Evolutionary conservation across 306 rosid species (phyloP).

Genomic region (peach (Prunus persica)): Prunus_persica_NCBIv2 NC_034010.1:19521501-19522000

Average conservation of each 20-base stretch:
- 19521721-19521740: not conserved
- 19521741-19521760: conserved; percentile 7
- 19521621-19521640: conserved; percentile 81
- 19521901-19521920: not conserved
- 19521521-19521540: conserved; percentile 17
- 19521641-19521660: conserved; percentile 82
- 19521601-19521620: conserved; percentile 96
- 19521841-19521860: conserved; percentile 52
- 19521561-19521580: conserved; percentile 53
- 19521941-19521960: conserved; percentile 20
- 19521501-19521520: not conserved
- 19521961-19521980: conserved; percentile 48
- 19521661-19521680: conserved; percentile 12
- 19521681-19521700: not conserved
- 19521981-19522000: conserved; percentile 69
- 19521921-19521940: not conserved
- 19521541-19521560: conserved; percentile 33
- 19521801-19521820: conserved; percentile 96
- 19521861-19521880: conserved; percentile 75
- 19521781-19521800: conserved; percentile 73
- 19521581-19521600: conserved; percentile 92
- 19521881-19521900: conserved; percentile 17
- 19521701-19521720: not conserved
- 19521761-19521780: conserved; percentile 95
- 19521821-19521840: conserved; percentile 72